These are phyloP conservation scores for Zychaea mexicana DNA, from an alignment of 371 early-diverging fungal species.

Conservation along the genomic window DNA sequence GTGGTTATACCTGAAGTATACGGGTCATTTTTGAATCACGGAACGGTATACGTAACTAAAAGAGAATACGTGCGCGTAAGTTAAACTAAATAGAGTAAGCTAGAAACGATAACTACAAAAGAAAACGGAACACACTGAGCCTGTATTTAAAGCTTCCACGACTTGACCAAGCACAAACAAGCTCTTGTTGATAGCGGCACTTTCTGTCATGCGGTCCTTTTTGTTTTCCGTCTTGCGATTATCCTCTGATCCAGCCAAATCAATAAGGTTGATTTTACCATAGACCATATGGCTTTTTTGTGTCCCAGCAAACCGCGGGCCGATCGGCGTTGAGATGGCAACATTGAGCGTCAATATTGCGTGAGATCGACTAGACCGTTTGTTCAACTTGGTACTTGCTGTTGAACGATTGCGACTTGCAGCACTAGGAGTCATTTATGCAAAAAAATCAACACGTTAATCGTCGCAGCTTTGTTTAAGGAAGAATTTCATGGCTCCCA, in stretches of 20 bases:
- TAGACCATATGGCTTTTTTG: conserved; percentile 18
- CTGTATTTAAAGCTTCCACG: conserved; percentile 66
- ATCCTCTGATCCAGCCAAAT: conserved; percentile 80
- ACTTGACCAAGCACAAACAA: conserved; percentile 77
- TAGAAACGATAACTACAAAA: not conserved
- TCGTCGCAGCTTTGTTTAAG: too few relatives aligned
- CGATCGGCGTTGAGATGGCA: conserved; percentile 10
- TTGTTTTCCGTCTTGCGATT: conserved; percentile 74
- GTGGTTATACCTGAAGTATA: conserved; percentile 61
- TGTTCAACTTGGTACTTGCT: conserved; percentile 70
- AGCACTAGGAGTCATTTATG: too few relatives aligned
- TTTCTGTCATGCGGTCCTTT: conserved; percentile 65
- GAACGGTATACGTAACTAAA: conserved; percentile 62
- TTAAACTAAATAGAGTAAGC: not conserved
- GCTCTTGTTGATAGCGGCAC: conserved; percentile 74
- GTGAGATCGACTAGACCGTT: conserved; percentile 65
- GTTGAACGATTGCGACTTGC: conserved; percentile 61
- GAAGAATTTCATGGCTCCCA: not conserved
- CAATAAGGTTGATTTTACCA: conserved; percentile 67
- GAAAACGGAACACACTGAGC: conserved; percentile 41
- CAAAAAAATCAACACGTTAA: too few relatives aligned
- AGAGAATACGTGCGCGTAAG: not conserved
- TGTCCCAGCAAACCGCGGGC: not conserved
- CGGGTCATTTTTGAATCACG: conserved; percentile 81
- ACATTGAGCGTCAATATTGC: conserved; percentile 56